Conservation (phyloP, 345 rosid genomes). For the Eutrema yunnanense region DNA sequence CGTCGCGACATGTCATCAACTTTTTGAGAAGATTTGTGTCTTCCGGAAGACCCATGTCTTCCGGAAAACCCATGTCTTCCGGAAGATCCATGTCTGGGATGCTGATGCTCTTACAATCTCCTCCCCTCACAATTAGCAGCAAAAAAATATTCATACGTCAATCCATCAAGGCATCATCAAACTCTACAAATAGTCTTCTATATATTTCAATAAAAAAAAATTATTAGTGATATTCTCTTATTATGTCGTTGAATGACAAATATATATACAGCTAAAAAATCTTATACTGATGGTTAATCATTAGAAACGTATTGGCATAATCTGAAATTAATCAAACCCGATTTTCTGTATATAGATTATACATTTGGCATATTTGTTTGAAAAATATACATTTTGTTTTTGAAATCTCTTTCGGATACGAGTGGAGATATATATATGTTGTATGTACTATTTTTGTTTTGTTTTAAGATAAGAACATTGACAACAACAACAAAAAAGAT, state of each 20-base stretch:
- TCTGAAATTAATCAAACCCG: neutral
- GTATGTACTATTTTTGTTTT: neutral
- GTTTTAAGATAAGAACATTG: neutral
- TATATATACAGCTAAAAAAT: neutral
- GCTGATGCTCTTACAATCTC: too few species aligned
- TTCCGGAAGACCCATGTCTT: too few species aligned
- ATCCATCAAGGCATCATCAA: too few species aligned
- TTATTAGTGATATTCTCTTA: neutral
- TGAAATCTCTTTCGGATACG: neutral
- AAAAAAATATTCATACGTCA: too few species aligned
- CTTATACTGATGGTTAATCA: neutral
- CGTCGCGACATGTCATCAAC: too few species aligned
- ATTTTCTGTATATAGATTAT: neutral
- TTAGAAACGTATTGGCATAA: neutral
- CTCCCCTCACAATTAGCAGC: too few species aligned
- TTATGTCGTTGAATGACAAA: neutral
- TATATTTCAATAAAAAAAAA: too few species aligned
- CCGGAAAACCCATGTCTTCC: too few species aligned
- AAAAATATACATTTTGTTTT: neutral
- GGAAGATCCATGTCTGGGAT: too few species aligned
- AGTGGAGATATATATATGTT: neutral
- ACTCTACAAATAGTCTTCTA: too few species aligned
- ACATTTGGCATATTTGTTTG: too few species aligned
- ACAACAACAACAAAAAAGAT: neutral
- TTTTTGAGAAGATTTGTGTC: too few species aligned